phyloP scores from a whole-genome alignment of 805 yeast species.

The Yarrowia yakushimensis region DNA sequence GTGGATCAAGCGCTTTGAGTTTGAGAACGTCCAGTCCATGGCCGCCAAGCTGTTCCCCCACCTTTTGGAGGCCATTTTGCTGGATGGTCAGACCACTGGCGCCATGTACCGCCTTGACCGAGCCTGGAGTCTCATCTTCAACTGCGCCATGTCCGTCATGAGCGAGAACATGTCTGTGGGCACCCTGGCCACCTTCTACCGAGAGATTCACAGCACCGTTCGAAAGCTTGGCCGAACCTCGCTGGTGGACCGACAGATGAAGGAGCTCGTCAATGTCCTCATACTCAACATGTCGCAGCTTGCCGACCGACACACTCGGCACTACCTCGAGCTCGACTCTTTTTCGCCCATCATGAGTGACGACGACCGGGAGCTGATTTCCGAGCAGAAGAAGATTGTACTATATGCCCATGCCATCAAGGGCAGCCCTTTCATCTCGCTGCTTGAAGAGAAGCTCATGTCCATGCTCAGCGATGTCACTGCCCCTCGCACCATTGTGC shows the following conservation, averaged over 20 bases:
- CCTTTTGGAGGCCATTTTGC: conserved; percentile 58
- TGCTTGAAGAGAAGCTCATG: conserved; percentile 85
- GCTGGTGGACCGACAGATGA: conserved; percentile 8
- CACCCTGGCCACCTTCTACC: conserved; percentile 11
- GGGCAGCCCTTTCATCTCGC: conserved; percentile 74
- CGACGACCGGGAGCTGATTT: conserved; percentile 93
- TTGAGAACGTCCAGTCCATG: conserved; percentile 88
- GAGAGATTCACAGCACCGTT: conserved; percentile 12
- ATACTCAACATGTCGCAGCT: conserved; percentile 12
- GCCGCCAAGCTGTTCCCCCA: conserved; percentile 83
- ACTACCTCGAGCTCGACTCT: neutral
- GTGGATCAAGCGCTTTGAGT: conserved; percentile 83
- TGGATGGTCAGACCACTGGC: conserved; percentile 35
- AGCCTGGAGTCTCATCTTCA: conserved; percentile 16
- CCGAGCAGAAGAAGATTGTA: conserved; percentile 82
- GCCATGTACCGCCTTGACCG: conserved; percentile 20
- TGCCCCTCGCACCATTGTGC: conserved; percentile 82
- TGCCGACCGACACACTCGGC: conserved; percentile 5
- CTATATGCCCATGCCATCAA: conserved; percentile 38
- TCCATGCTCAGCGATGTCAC: conserved; percentile 57
- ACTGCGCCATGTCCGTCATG: conserved; percentile 11
- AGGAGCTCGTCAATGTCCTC: conserved; percentile 2
- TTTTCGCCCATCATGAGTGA: conserved; percentile 38
- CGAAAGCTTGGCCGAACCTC: conserved; percentile 13
- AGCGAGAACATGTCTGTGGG: conserved; percentile 18